Evolutionary conservation across 257 asterid species (phyloP), one percentile per base, ranked within the genome.

Genomic region (Petunia axillaris): DNA sequence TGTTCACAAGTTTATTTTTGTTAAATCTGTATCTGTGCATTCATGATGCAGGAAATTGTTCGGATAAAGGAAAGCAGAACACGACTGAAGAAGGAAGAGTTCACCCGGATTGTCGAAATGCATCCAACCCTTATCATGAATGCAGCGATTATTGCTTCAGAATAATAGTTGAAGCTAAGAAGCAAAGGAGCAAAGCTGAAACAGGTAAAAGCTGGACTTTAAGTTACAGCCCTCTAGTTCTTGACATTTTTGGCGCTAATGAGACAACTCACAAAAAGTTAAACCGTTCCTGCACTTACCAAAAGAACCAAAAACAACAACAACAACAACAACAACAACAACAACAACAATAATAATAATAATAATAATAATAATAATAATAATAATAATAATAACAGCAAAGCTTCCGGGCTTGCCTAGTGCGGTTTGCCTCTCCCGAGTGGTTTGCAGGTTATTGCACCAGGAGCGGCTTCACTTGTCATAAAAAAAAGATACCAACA

Each of bases 31-130:
- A 70, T 16, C 0, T 50, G 16, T 5, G 10, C n/a, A 25, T 50
- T 35, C 16, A 6, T 6, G 35, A 1, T 73, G 62, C 62, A 73
- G 77, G 77, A 44, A 70, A 50, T 50, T 73, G 35, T 13, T 50
- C 11, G 35, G 77, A 48, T 50, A 50, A 50, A 52, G 46, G 77
- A 73, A 73, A 50, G 13, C 50, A 68, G 38, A 64, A 43, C 76
- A 87, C 88, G 93, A 81, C 70, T 62, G 86, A 83, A 80, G 90
- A 85, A 68, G 89, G 97, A 66, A 85, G 88, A 62, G 94, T 89
- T 80, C 93, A 89, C 83, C 94, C 98, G 9, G 93, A 86, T 81
- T 93, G 95, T 86, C 87, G 89, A 80, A 90, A 93, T 52, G 88
- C 94, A 39, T 80, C 92, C 3, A 91, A 90, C 82, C 94, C 94